Evolutionary conservation across 805 yeast species (phyloP).

Genomic region (Ogataea populi-albae): DNA sequence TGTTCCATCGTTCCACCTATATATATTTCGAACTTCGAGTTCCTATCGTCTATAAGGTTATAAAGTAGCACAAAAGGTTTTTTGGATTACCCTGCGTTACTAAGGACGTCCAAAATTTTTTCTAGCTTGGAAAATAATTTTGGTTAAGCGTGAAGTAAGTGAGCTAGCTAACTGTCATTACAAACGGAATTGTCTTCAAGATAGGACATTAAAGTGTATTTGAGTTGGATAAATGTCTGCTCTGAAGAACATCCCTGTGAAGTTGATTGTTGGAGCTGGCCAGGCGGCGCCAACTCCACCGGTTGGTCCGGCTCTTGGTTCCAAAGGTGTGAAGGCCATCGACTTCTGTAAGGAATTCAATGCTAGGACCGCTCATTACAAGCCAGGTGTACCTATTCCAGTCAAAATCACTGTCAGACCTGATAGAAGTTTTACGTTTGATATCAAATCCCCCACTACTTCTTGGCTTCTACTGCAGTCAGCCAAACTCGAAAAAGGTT

Average conservation of each 20-base stretch:
- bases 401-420: constrained; percentile 81
- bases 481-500: constrained; percentile 77
- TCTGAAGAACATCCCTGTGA: constrained; percentile 65
- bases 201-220: too few relatives aligned
- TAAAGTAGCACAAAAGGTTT: too few relatives aligned
- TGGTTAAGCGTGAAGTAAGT: too few relatives aligned
- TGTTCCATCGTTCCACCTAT: too few relatives aligned
- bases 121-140: too few relatives aligned
- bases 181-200: too few relatives aligned
- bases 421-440: constrained; percentile 87
- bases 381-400: constrained; percentile 89
- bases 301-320: constrained; percentile 97
- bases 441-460: constrained; percentile 87
- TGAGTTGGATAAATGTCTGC: constrained; percentile 25
- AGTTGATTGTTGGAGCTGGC: constrained; percentile 93
- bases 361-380: constrained; percentile 87
- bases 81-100: too few relatives aligned
- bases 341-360: constrained; percentile 98
- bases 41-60: too few relatives aligned
- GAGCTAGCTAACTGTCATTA: too few relatives aligned
- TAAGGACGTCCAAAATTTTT: too few relatives aligned
- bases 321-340: constrained; percentile 97
- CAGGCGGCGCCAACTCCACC: constrained; percentile 99
- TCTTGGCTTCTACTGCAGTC: constrained; percentile 82
- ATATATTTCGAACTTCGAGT: too few relatives aligned